A percentile compares a stretch with the other conserved stretches of the same genome.
These are phyloP conservation scores for Cercophora sp. DNA, from an alignment of 495 filamentous ascomycete genomes.

Conservation along the genomic window DNA sequence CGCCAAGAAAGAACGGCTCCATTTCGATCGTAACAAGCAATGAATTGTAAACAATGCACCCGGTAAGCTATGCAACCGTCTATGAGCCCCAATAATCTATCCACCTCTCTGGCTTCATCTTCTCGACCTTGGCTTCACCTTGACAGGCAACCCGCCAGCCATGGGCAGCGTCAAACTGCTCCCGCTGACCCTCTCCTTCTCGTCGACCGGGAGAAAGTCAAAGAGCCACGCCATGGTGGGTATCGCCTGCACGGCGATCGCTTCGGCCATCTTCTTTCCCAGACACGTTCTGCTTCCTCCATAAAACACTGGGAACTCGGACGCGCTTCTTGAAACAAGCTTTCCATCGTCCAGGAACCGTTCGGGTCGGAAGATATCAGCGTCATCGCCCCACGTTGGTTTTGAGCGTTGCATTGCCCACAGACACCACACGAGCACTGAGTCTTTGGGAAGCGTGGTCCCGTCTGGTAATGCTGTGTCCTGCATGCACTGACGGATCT, in stretches of 20 bases:
- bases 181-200: slow-evolving; percentile 47
- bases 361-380: slow-evolving; percentile 50
- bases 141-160: slow-evolving; percentile 53
- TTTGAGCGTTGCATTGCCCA: slow-evolving; percentile 59
- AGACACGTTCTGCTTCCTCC: slow-evolving; percentile 54
- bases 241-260: slow-evolving; percentile 50
- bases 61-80: not conserved
- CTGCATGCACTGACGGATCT: slow-evolving; percentile 53
- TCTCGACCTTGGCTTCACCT: slow-evolving; percentile 22
- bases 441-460: slow-evolving; percentile 47
- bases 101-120: too few species aligned
- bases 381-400: slow-evolving; percentile 53
- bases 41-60: not conserved
- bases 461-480: slow-evolving; percentile 53
- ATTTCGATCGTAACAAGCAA: too few species aligned
- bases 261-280: slow-evolving; percentile 58
- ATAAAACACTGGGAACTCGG: slow-evolving; percentile 60
- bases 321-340: slow-evolving; percentile 41
- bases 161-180: slow-evolving; percentile 59
- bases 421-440: slow-evolving; percentile 54
- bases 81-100: not conserved
- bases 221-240: slow-evolving; percentile 44
- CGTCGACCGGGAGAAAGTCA: slow-evolving; percentile 41
- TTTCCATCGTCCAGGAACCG: slow-evolving; percentile 44
- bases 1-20: too few species aligned